These are phyloP conservation scores for Margaritispora aquatica DNA, from an alignment of 495 filamentous ascomycete species.

Conservation along the genomic window DNA sequence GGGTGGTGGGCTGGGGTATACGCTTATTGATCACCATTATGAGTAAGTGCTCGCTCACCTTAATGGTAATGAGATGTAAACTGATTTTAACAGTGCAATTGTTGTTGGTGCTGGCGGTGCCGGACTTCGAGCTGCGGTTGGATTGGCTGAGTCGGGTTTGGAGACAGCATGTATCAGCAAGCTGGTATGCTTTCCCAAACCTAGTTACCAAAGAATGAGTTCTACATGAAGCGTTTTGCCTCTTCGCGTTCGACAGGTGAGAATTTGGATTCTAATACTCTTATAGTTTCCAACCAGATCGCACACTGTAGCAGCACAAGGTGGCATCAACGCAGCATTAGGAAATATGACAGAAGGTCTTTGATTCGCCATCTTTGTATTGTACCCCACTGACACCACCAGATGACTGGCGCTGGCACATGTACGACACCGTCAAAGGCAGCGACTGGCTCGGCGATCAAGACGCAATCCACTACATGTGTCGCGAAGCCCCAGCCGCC, in stretches of 20 bases:
- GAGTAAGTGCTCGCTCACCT: constrained; percentile 11
- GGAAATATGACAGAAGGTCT: constrained; percentile 24
- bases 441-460: constrained; percentile 25
- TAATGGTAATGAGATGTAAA: neutral
- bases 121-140: constrained; percentile 23
- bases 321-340: constrained; percentile 24
- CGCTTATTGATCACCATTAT: constrained; percentile 21
- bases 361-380: neutral
- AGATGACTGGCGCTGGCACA: constrained; percentile 26
- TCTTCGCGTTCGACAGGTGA: neutral
- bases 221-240: neutral
- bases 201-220: neutral
- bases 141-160: constrained; percentile 19
- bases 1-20: neutral
- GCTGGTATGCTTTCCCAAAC: constrained; percentile 12
- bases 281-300: constrained; percentile 22
- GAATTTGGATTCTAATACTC: neutral
- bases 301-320: constrained; percentile 24
- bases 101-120: constrained; percentile 25
- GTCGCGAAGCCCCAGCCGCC: constrained; percentile 14
- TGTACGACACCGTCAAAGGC: constrained; percentile 26
- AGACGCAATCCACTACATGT: constrained; percentile 28
- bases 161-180: constrained; percentile 24
- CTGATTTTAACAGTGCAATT: constrained; percentile 13
- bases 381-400: neutral